Conservation (phyloP, 148 eudicot genomes). For the Cornus florida region DNA sequence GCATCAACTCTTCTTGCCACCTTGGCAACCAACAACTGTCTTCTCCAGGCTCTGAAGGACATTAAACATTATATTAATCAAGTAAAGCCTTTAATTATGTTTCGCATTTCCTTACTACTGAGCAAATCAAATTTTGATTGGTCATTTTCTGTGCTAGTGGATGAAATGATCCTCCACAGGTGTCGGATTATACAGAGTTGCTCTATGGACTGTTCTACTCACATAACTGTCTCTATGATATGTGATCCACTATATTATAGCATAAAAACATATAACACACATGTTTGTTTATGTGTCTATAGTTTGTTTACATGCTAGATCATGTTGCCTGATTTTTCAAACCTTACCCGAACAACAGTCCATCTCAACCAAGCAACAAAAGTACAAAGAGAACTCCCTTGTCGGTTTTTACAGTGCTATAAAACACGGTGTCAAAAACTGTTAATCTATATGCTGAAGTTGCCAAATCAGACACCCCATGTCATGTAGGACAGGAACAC, state of each 20-base stretch:
- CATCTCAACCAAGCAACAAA: not conserved
- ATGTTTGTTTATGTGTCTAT: not conserved
- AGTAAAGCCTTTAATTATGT: not conserved
- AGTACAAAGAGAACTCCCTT: not conserved
- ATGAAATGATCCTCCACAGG: not conserved
- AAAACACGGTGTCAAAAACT: not conserved
- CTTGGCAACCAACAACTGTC: conserved; percentile 58
- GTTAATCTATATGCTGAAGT: not conserved
- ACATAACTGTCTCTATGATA: not conserved
- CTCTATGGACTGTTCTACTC: not conserved
- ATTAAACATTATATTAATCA: conserved; percentile 1
- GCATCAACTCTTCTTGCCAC: conserved; percentile 73
- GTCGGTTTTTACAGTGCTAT: not conserved
- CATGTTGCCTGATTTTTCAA: not conserved
- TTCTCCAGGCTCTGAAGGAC: conserved; percentile 46
- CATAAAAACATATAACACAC: no score
- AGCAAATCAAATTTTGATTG: not conserved
- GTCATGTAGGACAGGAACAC: not conserved
- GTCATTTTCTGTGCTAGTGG: not conserved
- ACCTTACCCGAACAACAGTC: not conserved
- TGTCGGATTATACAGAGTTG: not conserved
- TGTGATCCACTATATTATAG: no score
- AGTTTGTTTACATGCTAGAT: not conserved
- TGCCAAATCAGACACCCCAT: not conserved
- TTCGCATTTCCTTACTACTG: not conserved